Evolutionary conservation across 441 rosid species (phyloP), one percentile per base, ranked within the genome.

Genomic region (Jatropha multifida): DNA sequence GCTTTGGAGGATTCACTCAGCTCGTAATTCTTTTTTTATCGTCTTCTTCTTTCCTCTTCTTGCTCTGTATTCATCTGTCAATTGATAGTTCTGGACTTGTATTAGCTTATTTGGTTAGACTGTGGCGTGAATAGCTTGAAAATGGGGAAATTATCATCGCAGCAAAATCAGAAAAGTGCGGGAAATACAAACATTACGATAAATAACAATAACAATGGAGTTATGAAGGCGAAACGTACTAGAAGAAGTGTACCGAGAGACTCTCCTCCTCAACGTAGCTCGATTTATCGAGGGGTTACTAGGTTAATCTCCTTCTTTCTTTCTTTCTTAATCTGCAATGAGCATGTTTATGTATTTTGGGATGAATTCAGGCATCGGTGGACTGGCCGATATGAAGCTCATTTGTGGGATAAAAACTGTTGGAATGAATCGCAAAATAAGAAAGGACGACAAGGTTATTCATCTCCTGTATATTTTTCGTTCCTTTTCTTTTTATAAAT

Each of bases 261-360:
- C 81, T 86, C 90, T 75, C 97, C 97, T 65, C 88, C 94, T 26
- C 92, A 87, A 80, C 92, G 98, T 40, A 94, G 97, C 88, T 94
- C 97, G 8, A 88, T 91, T 37, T 90, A 89, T 74, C 86, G 96
- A 20, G 98, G 98, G 5, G 97, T 94, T 74, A 94, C 98, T 10
- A 94, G 95, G 98, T 76, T 20, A 0, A 3, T 61, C 6, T 37
- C 42, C 0, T 40, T 32, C 17, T 12, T 40, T 44, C 61, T 23
- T 62, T 7, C 18, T 23, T 10, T 44, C 48, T 44, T 44, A 11
- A 44, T 44, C 48, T 44, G 9, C 9, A 52, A 27, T 51, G 23
- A 69, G 9, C 4, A 71, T 60, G 4, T n/a, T 7, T 6, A 66
- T 26, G 56, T 15, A 13, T 27, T 27, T 6, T 40, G 1, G 60